Conservation (phyloP, 345 rosid species). For the Mallotus nudiflorus region DNA sequence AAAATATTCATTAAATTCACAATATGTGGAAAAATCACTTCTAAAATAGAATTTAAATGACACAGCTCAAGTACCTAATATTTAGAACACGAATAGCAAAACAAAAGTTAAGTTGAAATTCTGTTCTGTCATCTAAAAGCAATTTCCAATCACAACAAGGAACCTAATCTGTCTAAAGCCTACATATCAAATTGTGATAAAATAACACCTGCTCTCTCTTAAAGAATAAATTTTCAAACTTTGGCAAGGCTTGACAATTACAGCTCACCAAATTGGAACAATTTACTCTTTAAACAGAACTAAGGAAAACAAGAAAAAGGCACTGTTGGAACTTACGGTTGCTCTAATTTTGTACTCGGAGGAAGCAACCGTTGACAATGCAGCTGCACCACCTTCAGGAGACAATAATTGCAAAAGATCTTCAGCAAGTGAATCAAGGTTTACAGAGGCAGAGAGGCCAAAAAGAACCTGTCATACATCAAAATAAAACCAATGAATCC, state of each 20-base stretch:
- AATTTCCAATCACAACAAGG: background rate
- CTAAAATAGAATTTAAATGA: background rate
- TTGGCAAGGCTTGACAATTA: background rate
- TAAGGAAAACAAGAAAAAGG: background rate
- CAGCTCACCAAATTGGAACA: background rate
- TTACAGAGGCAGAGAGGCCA: conserved; percentile 66
- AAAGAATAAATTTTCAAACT: background rate
- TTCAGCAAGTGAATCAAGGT: conserved; percentile 55
- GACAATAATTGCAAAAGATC: conserved; percentile 55
- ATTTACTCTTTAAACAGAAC: background rate
- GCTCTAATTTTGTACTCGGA: conserved; percentile 67
- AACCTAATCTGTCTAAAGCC: background rate
- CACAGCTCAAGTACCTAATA: background rate
- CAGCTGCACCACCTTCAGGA: conserved; percentile 36
- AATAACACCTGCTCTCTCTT: too few species aligned
- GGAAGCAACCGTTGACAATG: conserved; percentile 59
- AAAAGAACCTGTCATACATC: conserved; percentile 62
- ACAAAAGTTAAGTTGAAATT: background rate
- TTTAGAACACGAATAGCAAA: background rate
- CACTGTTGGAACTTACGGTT: conserved; percentile 45
- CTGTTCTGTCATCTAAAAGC: background rate
- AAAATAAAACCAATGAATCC: conserved; percentile 1
- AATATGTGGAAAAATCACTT: too few species aligned
- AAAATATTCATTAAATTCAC: conserved; percentile 12
- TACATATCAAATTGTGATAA: background rate